phyloP scores from a whole-genome alignment of 345 rosid species.

The Stellera chamaejasme region DNA sequence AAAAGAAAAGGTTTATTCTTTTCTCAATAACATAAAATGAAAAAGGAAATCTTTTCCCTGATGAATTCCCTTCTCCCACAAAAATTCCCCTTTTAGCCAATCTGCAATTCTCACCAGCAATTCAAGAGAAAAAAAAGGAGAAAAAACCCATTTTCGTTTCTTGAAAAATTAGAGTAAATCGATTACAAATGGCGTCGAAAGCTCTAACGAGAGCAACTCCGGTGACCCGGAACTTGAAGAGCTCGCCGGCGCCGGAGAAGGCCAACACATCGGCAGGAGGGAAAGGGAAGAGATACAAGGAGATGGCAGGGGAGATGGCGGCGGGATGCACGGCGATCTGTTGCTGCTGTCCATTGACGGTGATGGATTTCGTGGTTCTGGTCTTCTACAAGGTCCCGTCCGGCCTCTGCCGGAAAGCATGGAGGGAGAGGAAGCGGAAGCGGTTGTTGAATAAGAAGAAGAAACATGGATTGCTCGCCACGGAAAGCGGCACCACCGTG shows the following conservation, averaged over 20 bases:
- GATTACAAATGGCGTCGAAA: constrained; percentile 22
- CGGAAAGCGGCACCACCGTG: constrained; percentile 8
- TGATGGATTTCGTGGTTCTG: constrained; percentile 51
- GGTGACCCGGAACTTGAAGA: constrained; percentile 10
- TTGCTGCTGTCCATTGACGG: constrained; percentile 59
- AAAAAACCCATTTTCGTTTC: too few relatives aligned
- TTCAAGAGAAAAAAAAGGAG: too few relatives aligned
- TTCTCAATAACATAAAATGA: too few relatives aligned
- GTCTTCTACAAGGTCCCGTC: constrained; percentile 60
- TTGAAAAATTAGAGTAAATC: too few relatives aligned
- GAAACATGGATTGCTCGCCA: constrained; percentile 23
- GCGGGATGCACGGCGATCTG: constrained; percentile 68
- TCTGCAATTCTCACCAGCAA: too few relatives aligned
- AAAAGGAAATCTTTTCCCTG: too few relatives aligned
- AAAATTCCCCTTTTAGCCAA: too few relatives aligned
- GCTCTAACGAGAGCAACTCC: constrained; percentile 17
- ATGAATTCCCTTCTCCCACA: too few relatives aligned
- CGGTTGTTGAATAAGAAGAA: constrained; percentile 11
- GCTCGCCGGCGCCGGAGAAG: background rate
- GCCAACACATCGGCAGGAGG: background rate
- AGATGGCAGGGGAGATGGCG: constrained; percentile 50
- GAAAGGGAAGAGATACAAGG: constrained; percentile 29
- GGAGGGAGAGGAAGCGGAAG: constrained; percentile 29
- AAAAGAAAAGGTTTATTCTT: too few relatives aligned
- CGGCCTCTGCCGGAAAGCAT: constrained; percentile 48